These are phyloP conservation scores for Tuber melanosporum DNA, from an alignment of 495 filamentous ascomycete species.

Conservation along the genomic window DNA sequence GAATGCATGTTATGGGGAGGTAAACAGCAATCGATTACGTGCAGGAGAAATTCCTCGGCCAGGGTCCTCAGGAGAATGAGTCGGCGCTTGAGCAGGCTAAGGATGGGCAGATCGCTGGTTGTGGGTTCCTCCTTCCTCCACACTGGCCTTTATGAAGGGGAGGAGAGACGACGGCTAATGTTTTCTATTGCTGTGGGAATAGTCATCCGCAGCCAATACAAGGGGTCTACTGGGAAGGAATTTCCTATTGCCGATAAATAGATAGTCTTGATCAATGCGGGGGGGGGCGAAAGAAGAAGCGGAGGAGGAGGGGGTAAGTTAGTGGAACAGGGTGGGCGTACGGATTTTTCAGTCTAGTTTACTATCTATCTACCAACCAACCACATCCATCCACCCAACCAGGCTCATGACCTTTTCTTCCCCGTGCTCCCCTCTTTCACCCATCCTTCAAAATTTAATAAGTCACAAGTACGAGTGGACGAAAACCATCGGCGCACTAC, in stretches of 20 bases:
- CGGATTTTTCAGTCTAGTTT: background rate
- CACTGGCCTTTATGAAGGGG: background rate
- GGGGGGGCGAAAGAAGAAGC: background rate
- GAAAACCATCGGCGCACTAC: background rate
- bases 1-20: background rate
- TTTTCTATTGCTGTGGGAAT: conserved; percentile 13
- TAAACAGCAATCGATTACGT: conserved; percentile 58
- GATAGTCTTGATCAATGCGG: background rate
- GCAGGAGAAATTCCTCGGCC: conserved; percentile 60
- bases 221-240: conserved; percentile 55
- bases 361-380: background rate
- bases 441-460: background rate
- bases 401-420: background rate
- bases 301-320: background rate
- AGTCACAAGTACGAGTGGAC: background rate
- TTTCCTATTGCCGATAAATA: conserved; percentile 59
- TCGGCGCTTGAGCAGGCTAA: conserved; percentile 67
- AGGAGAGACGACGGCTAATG: conserved; percentile 20
- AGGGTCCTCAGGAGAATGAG: conserved; percentile 64
- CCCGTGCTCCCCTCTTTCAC: background rate
- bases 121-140: conserved; percentile 17
- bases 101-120: conserved; percentile 60
- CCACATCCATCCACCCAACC: background rate
- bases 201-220: conserved; percentile 58
- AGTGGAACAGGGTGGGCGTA: background rate